Percentiles rank a stretch among this genome's conserved stretches.
Conservation (phyloP, 2,329 filamentous ascomycete species). For the Penicillium capsulatum region DNA sequence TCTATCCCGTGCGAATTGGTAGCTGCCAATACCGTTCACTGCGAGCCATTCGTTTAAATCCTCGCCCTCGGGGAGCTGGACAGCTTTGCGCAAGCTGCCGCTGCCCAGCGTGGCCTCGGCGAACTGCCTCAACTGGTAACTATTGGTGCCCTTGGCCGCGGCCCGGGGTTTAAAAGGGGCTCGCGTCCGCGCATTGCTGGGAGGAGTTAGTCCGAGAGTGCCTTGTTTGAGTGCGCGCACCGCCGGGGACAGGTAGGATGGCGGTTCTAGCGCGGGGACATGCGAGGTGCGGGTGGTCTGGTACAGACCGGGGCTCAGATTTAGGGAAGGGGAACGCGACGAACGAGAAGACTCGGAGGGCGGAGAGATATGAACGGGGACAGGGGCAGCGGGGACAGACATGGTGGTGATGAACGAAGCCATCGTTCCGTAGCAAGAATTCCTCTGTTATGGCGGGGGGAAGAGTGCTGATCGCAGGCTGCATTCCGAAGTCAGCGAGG, state of each 20-base stretch:
- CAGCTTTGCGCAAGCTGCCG: constrained; percentile 90
- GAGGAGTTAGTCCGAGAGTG: constrained; percentile 39
- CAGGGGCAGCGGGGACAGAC: constrained; percentile 54
- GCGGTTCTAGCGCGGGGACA: constrained; percentile 28
- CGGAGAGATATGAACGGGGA: constrained; percentile 29
- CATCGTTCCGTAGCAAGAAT: constrained; percentile 46
- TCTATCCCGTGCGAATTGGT: background rate
- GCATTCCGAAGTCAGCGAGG: constrained; percentile 25
- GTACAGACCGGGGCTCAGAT: constrained; percentile 26
- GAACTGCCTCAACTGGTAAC: constrained; percentile 94
- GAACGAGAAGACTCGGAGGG: constrained; percentile 24
- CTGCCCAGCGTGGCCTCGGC: constrained; percentile 94
- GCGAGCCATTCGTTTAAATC: constrained; percentile 98
- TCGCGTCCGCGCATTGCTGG: constrained; percentile 78
- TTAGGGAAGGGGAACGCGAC: constrained; percentile 14
- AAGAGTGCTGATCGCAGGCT: constrained; percentile 22
- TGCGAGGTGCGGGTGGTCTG: constrained; percentile 31
- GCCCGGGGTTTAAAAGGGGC: constrained; percentile 89
- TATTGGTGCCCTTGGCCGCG: constrained; percentile 78
- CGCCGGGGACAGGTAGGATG: constrained; percentile 36
- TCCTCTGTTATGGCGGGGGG: constrained; percentile 15
- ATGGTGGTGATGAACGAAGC: constrained; percentile 77
- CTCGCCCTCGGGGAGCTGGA: constrained; percentile 94
- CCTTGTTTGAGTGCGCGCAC: constrained; percentile 37
- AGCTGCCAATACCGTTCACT: constrained; percentile 70